Conservation (phyloP, 179 eudicot genomes). For the Monotropa hypopitys region DNA sequence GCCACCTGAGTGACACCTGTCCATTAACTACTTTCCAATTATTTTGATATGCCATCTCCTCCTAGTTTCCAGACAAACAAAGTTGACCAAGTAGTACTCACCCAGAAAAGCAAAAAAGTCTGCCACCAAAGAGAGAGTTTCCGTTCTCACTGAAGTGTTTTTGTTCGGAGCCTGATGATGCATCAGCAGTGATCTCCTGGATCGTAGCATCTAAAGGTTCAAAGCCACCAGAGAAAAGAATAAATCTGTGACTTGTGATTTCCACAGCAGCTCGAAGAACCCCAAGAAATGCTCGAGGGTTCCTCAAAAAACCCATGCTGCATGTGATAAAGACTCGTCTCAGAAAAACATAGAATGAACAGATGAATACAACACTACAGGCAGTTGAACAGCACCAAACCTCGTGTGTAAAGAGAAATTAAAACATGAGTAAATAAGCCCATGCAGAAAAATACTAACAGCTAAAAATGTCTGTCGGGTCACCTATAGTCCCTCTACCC, state of each 20-base stretch:
- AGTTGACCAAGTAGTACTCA: conserved; percentile 20
- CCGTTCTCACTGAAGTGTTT: conserved; percentile 27
- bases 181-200: conserved; percentile 29
- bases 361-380: background rate
- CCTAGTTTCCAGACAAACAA: background rate
- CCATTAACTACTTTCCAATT: background rate
- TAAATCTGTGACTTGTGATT: conserved; percentile 40
- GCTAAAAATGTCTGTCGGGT: background rate
- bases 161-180: conserved; percentile 23
- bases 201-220: conserved; percentile 54
- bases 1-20: background rate
- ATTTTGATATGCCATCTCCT: background rate
- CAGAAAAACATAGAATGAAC: background rate
- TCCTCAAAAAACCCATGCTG: conserved; percentile 76
- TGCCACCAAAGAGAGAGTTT: conserved; percentile 38
- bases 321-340: conserved; percentile 7
- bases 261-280: conserved; percentile 43
- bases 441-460: background rate
- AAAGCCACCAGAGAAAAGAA: conserved; percentile 67
- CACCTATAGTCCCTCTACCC: background rate
- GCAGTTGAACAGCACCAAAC: background rate
- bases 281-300: conserved; percentile 48
- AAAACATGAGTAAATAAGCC: background rate
- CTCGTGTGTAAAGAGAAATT: background rate
- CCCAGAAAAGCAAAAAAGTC: conserved; percentile 73